Evolutionary conservation across 2,329 filamentous ascomycete species (phyloP), one percentile per base, ranked within the genome.

Genomic region (Neoscytalidium dimidiatum): DNA sequence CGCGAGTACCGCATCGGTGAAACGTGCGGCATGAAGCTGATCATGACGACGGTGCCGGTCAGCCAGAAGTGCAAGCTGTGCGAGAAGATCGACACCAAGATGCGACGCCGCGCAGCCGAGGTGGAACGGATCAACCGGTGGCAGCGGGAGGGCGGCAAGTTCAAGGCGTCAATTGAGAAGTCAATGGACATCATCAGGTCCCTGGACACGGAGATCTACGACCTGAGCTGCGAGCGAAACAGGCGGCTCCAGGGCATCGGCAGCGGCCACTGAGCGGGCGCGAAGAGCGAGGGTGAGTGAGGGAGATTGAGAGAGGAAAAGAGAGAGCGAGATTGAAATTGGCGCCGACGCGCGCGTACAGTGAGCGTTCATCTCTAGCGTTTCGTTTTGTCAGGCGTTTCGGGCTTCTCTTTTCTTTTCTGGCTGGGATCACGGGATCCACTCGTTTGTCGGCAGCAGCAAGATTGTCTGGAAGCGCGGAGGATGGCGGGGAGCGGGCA

Each of bases 1-100:
- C 93, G 92, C 80, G 94, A 97, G 78, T 96, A 96, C 82, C 91
- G 94, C 69, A 97, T 92, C 70, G 94, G 94, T 73, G 94, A 98
- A 84, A 97, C 94, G 41, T 98, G 94, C 80, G 94, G 94, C 67
- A 90, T 97, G 81, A 96, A 92, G 81, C 86, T 97, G 69, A 89
- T 97, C 74, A 93, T 91, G 82, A 82, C 87, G 71, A 94, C 92
- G 28, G 83, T 87, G 68, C 82, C 83, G 66, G 83, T 90, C 62
- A 71, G 77, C 48, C 86, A 86, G 64, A 86, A 87, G 72, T 98
- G 94, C 84, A 92, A 91, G 76, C 84, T 93, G 68, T 98, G 94
- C 81, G 89, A 92, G 73, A 93, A 95, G 80, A 92, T 94, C 70
- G 90, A 93, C 74, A 94, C 91, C 79, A 97, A 97, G 81, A 81